phyloP scores from a whole-genome alignment of 805 yeast genomes.

The Sporopachydermia lactativora region DNA sequence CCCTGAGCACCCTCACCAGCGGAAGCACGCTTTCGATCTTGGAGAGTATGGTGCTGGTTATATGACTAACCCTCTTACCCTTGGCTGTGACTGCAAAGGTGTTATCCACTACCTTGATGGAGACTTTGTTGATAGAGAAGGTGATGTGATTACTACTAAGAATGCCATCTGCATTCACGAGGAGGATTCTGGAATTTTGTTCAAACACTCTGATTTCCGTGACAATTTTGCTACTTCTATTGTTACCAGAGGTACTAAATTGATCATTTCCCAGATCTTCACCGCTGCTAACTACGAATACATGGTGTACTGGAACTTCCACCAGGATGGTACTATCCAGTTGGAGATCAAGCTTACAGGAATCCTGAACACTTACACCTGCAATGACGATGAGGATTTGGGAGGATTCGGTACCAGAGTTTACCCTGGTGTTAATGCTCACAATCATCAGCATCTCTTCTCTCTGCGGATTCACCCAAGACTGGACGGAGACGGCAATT shows the following conservation, averaged over 20 bases:
- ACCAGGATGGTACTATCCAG: slow-evolving; percentile 76
- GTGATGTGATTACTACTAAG: slow-evolving; percentile 56
- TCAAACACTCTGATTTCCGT: slow-evolving; percentile 76
- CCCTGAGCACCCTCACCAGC: slow-evolving; percentile 69
- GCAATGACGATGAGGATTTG: slow-evolving; percentile 48
- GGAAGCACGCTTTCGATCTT: slow-evolving; percentile 77
- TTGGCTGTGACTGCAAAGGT: slow-evolving; percentile 82
- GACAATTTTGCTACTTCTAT: slow-evolving; percentile 63
- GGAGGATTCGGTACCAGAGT: slow-evolving; percentile 75
- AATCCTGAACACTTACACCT: slow-evolving; percentile 59
- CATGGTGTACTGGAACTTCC: slow-evolving; percentile 70
- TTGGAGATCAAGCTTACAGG: slow-evolving; percentile 72
- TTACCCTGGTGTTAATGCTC: slow-evolving; percentile 71
- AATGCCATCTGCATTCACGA: slow-evolving; percentile 78
- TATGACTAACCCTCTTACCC: slow-evolving; percentile 64
- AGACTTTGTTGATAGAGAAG: slow-evolving; percentile 52
- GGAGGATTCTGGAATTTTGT: slow-evolving; percentile 70
- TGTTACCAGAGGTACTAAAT: slow-evolving; percentile 61
- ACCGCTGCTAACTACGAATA: slow-evolving; percentile 83
- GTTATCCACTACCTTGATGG: slow-evolving; percentile 75
- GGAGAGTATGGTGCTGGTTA: slow-evolving; percentile 85
- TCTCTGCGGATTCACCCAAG: slow-evolving; percentile 68
- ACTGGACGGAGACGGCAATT: slow-evolving; percentile 68
- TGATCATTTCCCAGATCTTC: slow-evolving; percentile 67
- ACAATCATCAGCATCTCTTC: slow-evolving; percentile 78